Evolutionary conservation across 352 stramenopile species (phyloP).

Genomic region (Phytophthora uliginosa): DNA sequence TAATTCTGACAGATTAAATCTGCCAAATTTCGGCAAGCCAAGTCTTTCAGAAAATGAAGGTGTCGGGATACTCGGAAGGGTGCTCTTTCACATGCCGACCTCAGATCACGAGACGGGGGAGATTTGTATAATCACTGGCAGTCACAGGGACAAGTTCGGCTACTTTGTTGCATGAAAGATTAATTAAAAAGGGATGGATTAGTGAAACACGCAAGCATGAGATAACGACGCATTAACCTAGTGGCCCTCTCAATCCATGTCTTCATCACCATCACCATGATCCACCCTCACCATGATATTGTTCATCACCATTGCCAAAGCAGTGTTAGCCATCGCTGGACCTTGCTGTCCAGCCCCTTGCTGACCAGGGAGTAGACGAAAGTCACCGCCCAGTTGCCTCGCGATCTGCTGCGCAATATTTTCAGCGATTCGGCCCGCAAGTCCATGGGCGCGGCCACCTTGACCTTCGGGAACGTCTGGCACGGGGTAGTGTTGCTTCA

Average conservation of each 20-base stretch:
- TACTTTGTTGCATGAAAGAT: too few relatives aligned
- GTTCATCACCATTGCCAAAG: neutral
- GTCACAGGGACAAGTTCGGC: too few relatives aligned
- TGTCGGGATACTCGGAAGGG: too few relatives aligned
- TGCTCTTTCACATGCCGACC: too few relatives aligned
- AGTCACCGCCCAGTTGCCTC: neutral
- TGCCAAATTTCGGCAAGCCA: too few relatives aligned
- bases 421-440: neutral
- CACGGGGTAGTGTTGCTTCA: slow-evolving; percentile 3
- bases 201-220: too few relatives aligned
- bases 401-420: neutral
- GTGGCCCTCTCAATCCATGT: neutral
- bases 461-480: neutral
- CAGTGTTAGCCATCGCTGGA: neutral
- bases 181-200: too few relatives aligned
- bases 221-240: too few relatives aligned
- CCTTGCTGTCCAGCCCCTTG: neutral
- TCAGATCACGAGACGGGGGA: too few relatives aligned
- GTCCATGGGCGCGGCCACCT: neutral
- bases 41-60: too few relatives aligned
- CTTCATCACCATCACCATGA: neutral
- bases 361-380: neutral
- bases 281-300: neutral
- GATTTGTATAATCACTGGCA: too few relatives aligned
- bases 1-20: too few relatives aligned